Percentiles rank a stretch among this genome's conserved stretches.
phyloP scores from a whole-genome alignment of 2,329 filamentous ascomycete species.

The Aureobasidium leucospermi region DNA sequence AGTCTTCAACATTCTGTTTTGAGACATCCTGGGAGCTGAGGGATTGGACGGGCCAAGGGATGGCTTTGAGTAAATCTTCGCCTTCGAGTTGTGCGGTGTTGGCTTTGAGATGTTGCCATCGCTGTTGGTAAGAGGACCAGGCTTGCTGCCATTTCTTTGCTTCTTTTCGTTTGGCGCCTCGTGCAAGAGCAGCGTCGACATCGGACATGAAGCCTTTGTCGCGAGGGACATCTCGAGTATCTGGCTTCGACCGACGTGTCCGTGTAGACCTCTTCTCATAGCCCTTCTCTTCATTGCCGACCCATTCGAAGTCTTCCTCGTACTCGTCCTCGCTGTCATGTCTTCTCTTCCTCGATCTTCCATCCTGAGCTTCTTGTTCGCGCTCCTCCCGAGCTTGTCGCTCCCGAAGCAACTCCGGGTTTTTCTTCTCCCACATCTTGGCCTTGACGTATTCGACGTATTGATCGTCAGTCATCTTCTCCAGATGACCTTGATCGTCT shows the following conservation, averaged over 20 bases:
- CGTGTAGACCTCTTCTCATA: constrained; percentile 49
- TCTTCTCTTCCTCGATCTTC: constrained; percentile 29
- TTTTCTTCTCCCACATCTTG: constrained; percentile 93
- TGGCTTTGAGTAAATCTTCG: constrained; percentile 22
- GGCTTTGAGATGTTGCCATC: constrained; percentile 53
- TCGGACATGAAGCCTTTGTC: constrained; percentile 14
- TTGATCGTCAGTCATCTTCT: constrained; percentile 87
- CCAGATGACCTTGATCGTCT: constrained; percentile 52
- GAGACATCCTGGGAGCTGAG: constrained; percentile 51
- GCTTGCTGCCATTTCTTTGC: constrained; percentile 49
- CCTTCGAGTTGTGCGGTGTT: background rate
- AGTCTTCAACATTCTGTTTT: constrained; percentile 56
- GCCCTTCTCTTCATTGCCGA: constrained; percentile 43
- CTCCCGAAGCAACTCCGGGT: constrained; percentile 76
- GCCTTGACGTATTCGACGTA: constrained; percentile 78
- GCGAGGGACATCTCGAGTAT: background rate
- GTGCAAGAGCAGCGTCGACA: constrained; percentile 60
- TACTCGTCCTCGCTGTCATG: constrained; percentile 28
- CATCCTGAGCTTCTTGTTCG: constrained; percentile 35
- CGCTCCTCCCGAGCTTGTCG: constrained; percentile 54
- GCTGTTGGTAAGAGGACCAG: constrained; percentile 58
- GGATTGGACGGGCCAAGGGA: constrained; percentile 68
- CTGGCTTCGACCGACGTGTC: constrained; percentile 44
- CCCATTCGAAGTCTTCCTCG: constrained; percentile 22
- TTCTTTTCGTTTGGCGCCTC: constrained; percentile 57